Percentiles rank a stretch among this genome's conserved stretches.
These are phyloP conservation scores for Echeveria elegans DNA, from an alignment of 164 flowering plant species.

Conservation along the genomic window DNA sequence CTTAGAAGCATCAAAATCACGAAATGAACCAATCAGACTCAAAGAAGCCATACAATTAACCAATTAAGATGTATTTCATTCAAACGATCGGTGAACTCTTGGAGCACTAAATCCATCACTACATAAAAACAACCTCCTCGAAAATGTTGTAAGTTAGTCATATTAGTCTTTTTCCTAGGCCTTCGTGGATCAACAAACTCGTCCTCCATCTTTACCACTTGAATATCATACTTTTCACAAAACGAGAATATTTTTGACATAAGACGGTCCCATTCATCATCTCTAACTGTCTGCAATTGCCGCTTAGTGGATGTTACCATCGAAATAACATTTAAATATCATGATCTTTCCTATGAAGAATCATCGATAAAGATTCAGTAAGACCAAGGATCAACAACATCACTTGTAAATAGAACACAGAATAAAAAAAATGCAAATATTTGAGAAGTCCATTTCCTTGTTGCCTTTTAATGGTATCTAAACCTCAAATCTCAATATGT, in stretches of 20 bases:
- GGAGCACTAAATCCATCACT: neutral
- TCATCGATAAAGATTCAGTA: neutral
- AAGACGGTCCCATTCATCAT: neutral
- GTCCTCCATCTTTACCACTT: neutral
- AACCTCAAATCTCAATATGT: neutral
- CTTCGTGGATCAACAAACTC: neutral
- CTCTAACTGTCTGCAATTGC: neutral
- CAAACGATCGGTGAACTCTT: neutral
- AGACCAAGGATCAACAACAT: neutral
- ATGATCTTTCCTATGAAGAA: neutral
- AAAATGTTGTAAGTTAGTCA: neutral
- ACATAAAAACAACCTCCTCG: neutral
- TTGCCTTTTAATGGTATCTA: neutral
- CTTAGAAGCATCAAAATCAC: neutral
- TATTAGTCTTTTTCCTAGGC: neutral
- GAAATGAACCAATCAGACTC: neutral
- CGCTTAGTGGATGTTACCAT: neutral
- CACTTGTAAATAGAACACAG: neutral
- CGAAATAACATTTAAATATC: neutral
- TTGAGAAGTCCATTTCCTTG: neutral
- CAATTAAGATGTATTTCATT: neutral
- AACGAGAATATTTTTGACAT: neutral
- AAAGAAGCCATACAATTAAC: neutral
- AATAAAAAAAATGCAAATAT: neutral
- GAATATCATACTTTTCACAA: neutral